Conservation (phyloP, 2,329 filamentous ascomycete genomes). For the Aaosphaeria pasadenensis region DNA sequence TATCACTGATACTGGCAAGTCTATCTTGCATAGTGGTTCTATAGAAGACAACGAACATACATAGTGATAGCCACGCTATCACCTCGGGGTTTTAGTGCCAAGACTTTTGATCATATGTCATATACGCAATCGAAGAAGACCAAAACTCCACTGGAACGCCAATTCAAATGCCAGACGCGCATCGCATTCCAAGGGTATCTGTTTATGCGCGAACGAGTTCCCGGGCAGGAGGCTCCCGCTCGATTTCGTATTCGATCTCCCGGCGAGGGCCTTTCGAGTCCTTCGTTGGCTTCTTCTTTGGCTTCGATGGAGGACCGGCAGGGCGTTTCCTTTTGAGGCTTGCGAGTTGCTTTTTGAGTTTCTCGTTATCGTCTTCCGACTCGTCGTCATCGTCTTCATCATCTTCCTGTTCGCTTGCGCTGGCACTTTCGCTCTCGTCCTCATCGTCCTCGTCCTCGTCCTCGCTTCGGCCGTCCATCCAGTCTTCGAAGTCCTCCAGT, state of each 20-base stretch:
- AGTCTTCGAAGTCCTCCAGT: conserved; percentile 74
- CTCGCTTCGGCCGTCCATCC: conserved; percentile 72
- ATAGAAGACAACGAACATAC: too few relatives aligned
- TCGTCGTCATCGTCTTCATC: conserved; percentile 54
- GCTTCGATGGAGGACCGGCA: conserved; percentile 49
- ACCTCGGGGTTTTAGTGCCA: too few relatives aligned
- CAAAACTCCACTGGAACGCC: too few relatives aligned
- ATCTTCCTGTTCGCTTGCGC: conserved; percentile 48
- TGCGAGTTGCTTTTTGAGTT: conserved; percentile 56
- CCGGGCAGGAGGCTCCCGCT: conserved; percentile 53
- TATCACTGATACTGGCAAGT: too few relatives aligned
- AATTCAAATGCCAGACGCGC: too few relatives aligned
- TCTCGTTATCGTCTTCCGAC: conserved; percentile 51
- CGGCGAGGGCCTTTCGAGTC: conserved; percentile 56
- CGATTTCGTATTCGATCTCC: conserved; percentile 77
- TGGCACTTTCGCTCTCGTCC: conserved; percentile 57
- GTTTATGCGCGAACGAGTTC: conserved; percentile 26
- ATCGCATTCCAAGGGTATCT: conserved; percentile 8
- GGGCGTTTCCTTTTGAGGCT: conserved; percentile 57
- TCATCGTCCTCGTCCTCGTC: conserved; percentile 47
- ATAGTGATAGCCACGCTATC: too few relatives aligned
- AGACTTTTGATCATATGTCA: too few relatives aligned
- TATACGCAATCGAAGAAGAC: too few relatives aligned
- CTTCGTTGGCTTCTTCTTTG: conserved; percentile 54
- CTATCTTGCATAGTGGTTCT: too few relatives aligned